Percentiles rank a stretch among this genome's conserved stretches.
Conservation (phyloP, 2,329 filamentous ascomycete genomes). For the Clarireedia paspali region DNA sequence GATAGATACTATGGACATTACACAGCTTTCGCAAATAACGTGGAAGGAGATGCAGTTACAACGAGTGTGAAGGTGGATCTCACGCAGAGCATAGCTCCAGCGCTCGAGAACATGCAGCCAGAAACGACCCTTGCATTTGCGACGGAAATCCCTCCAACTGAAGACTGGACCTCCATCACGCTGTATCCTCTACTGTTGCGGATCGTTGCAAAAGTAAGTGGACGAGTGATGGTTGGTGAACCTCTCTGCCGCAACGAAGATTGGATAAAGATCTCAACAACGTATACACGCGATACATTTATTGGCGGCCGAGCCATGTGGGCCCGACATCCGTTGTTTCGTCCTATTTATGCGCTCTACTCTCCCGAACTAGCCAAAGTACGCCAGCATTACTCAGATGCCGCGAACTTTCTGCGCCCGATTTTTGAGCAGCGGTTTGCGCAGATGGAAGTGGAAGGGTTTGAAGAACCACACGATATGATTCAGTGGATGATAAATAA, state of each 20-base stretch:
- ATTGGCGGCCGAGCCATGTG: not conserved
- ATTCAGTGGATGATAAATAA: conserved; percentile 8
- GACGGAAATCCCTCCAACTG: conserved; percentile 12
- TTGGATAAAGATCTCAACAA: conserved; percentile 19
- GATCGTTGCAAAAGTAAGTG: conserved; percentile 35
- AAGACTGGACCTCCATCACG: conserved; percentile 26
- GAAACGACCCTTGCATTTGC: conserved; percentile 19
- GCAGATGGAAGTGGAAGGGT: not conserved
- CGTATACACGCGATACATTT: conserved; percentile 13
- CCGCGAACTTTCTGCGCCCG: not conserved
- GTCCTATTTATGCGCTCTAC: conserved; percentile 1
- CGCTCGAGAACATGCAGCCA: conserved; percentile 19
- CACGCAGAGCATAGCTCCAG: conserved; percentile 18
- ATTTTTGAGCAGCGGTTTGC: not conserved
- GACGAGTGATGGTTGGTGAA: conserved; percentile 22
- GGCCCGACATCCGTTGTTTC: conserved; percentile 1
- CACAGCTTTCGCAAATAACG: not conserved
- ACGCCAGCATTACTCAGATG: conserved; percentile 1
- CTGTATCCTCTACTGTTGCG: conserved; percentile 30
- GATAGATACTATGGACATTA: conserved; percentile 5
- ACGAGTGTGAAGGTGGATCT: conserved; percentile 19
- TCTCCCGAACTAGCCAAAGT: conserved; percentile 1
- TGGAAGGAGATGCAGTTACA: not conserved
- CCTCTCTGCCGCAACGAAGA: conserved; percentile 22
- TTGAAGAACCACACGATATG: conserved; percentile 1